Base-by-base conservation (phyloP, 1,284 basidiomycete species). In the Moesziomyces sp. region DNA sequence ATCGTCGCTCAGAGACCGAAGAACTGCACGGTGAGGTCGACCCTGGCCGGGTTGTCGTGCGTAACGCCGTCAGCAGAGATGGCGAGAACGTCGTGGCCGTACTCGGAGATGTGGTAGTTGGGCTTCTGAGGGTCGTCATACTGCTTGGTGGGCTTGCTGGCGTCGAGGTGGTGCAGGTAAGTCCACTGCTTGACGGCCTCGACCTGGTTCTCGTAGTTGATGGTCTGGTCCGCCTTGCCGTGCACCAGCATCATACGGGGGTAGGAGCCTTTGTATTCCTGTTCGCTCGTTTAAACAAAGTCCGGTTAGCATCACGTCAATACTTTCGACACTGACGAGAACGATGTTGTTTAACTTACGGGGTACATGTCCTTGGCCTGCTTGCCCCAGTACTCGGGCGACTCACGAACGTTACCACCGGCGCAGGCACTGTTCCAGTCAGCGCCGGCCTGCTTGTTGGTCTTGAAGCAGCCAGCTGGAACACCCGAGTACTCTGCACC, bases 161-260 rank as follows among this genome's bases (percentile, higher is more conserved):
- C 46, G 38, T 58, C 42, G 11, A 54, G 23, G 19, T 58, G 45
- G 46, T 56, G 52, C n/a, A 66, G 28, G 14, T 26, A 34, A 11
- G 49, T 54, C 65, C 65, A 68, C 34, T 62, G 65, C 19, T 68
- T 68, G 34, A 62, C 47, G 11, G 51, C 44, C 38, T 70, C 60
- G 3, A 28, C 16, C 21, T 59, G 67, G 21, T 70, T 50, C 42
- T 64, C 50, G 49, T 52, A 70, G 45, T 46, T 52, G 52, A 70
- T 46, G 21, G 59, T 21, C 3, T 14, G 1, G 35, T 70, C 67
- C 5, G 21, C 24, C 4, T 38, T 64, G 49, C 67, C 67, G 48
- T 70, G 67, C 5, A 56, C 46, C 7, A 70, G 46, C 57, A 55
- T 51, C 67, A 70, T 70, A 11, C 54, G 14, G 0, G 60, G 56